Percentiles rank a stretch among this genome's conserved stretches.
Conservation (phyloP, 306 rosid species). For the Macrotyloma uniflorum region DNA sequence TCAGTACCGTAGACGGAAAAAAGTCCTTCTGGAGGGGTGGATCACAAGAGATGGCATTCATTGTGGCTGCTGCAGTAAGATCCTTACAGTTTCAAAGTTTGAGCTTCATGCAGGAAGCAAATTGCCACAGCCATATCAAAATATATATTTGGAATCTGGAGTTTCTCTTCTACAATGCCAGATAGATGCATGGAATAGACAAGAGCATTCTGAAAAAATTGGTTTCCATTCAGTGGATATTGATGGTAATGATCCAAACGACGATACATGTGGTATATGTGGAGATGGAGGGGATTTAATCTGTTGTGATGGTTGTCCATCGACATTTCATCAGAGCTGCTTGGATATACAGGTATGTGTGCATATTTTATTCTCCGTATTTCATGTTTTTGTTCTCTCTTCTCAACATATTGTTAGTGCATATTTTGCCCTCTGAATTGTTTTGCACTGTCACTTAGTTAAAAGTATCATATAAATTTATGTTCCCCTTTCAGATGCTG, state of each 20-base stretch:
- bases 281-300: conserved; percentile 98
- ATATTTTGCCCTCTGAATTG: background rate
- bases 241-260: conserved; percentile 92
- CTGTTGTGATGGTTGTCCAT: conserved; percentile 96
- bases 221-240: conserved; percentile 69
- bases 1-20: conserved; percentile 79
- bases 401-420: conserved; percentile 12
- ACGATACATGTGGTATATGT: conserved; percentile 94
- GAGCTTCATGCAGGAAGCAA: conserved; percentile 97
- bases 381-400: conserved; percentile 5
- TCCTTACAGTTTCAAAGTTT: conserved; percentile 87
- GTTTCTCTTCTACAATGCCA: conserved; percentile 90
- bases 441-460: background rate
- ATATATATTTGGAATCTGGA: conserved; percentile 90
- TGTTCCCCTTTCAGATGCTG: conserved; percentile 1
- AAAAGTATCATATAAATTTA: background rate
- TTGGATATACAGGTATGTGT: conserved; percentile 67
- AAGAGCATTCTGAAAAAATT: conserved; percentile 62
- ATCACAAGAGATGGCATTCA: conserved; percentile 94
- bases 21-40: conserved; percentile 92
- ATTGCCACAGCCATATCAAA: conserved; percentile 88
- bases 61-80: conserved; percentile 95
- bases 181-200: conserved; percentile 88
- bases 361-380: conserved; percentile 30
- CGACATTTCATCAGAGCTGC: conserved; percentile 94